Evolutionary conservation across 2,329 filamentous ascomycete genomes (phyloP).

Genomic region (Phialophora expanda): DNA sequence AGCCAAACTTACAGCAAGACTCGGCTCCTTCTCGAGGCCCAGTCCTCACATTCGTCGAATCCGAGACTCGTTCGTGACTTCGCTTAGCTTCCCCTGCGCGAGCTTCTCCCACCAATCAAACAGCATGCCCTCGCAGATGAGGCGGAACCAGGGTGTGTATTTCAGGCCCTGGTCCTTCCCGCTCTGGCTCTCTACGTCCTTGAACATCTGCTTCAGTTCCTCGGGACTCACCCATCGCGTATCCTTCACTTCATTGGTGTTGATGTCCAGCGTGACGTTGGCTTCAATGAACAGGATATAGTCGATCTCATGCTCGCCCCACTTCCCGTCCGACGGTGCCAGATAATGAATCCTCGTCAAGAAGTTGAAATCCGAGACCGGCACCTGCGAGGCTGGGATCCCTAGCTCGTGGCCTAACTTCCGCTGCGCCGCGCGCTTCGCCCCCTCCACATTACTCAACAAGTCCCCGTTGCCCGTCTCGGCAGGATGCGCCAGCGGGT

Average conservation of each 20-base stretch:
- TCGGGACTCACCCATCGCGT: slow-evolving; percentile 82
- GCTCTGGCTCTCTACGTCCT: slow-evolving; percentile 71
- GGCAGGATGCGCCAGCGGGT: slow-evolving; percentile 86
- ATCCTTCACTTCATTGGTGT: slow-evolving; percentile 86
- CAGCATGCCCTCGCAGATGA: slow-evolving; percentile 96
- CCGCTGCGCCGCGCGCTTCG: slow-evolving; percentile 87
- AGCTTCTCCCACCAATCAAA: slow-evolving; percentile 97
- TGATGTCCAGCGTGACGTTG: slow-evolving; percentile 82
- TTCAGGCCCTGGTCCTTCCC: slow-evolving; percentile 77
- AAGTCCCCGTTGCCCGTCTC: slow-evolving; percentile 82
- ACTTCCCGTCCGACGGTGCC: slow-evolving; percentile 94
- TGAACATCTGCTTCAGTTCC: slow-evolving; percentile 83
- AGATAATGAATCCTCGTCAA: slow-evolving; percentile 98
- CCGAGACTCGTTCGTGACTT: slow-evolving; percentile 82
- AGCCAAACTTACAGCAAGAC: neutral
- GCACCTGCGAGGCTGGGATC: slow-evolving; percentile 86
- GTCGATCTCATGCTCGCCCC: slow-evolving; percentile 99
- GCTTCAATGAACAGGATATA: slow-evolving; percentile 99
- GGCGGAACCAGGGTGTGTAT: slow-evolving; percentile 99
- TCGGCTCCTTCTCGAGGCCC: neutral
- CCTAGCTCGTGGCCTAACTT: slow-evolving; percentile 95
- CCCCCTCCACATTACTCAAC: slow-evolving; percentile 78
- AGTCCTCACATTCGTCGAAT: slow-evolving; percentile 78
- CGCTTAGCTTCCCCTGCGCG: slow-evolving; percentile 73
- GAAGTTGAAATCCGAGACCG: slow-evolving; percentile 88